Base-by-base conservation (phyloP, 1,284 basidiomycete species). In the Vanrija pseudolonga region DNA sequence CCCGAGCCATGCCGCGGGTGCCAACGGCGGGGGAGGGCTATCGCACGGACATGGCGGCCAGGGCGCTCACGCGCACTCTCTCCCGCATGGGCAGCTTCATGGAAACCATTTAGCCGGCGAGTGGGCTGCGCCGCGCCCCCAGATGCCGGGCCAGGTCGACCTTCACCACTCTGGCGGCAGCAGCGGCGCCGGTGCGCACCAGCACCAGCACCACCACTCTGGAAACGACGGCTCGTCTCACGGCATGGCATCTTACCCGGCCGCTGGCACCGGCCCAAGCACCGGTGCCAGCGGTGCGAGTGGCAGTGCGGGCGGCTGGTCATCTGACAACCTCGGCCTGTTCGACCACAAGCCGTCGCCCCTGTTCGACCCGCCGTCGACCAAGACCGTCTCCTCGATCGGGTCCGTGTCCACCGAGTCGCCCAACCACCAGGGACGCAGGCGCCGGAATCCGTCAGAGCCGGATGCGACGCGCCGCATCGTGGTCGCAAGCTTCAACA, bases 401-500 rank as follows among this genome's bases (percentile, higher is more conserved):
- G 19, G 65, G 50, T 39, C 55, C 51, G 22, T 60, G 60, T 38
- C 69, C 55, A 15, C 50, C 46, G 0, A 55, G 48, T 51, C 55
- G 45, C 45, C 56, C 40, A 36, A 58, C 62, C 32, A 32, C 32
- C 32, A 32, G 32, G 32, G 32, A 32, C 32, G 32, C 2, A 9
- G 32, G 14, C 32, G 32, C 32, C 32, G 32, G 12, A 37, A 65
- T 55, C 47, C 60, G 55, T 54, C 54, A 22, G 59, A 56, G 36
- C 60, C 64, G 17, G 67, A 68, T 32, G 63, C 66, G 6, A 69
- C 69, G 7, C 54, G 70, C 12, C 61, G 66, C 15, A 74, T 77
- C 48, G 71, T 76, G 19, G 68, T 72, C 24, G 73, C 73, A 7
- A 73, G 67, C 50, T 71, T 77, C 59, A 69, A 67, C 53, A 77